phyloP scores from a whole-genome alignment of 2,329 filamentous ascomycete genomes.

The Colletotrichum plurivorum region DNA sequence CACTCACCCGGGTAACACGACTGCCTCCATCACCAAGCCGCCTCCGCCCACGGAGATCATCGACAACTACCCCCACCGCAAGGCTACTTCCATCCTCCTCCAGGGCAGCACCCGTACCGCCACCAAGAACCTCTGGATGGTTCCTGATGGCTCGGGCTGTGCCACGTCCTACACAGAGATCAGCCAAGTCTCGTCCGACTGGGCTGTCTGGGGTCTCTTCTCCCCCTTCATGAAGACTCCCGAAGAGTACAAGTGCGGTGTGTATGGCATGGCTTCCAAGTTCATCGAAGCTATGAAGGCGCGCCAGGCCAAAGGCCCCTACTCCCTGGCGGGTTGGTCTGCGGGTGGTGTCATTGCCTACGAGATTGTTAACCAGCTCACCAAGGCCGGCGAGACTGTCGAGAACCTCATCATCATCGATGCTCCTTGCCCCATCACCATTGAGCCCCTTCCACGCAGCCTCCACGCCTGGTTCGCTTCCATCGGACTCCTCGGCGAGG shows the following conservation, averaged over 20 bases:
- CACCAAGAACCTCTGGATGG: slow-evolving; percentile 65
- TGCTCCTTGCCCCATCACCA: slow-evolving; percentile 75
- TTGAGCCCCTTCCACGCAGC: slow-evolving; percentile 75
- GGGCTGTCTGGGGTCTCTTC: slow-evolving; percentile 69
- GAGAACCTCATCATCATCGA: slow-evolving; percentile 76
- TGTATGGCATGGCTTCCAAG: slow-evolving; percentile 68
- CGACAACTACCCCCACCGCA: slow-evolving; percentile 65
- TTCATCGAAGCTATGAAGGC: slow-evolving; percentile 73
- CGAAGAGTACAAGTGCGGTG: slow-evolving; percentile 68
- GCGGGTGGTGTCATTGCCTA: slow-evolving; percentile 82
- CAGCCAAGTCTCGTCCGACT: slow-evolving; percentile 62
- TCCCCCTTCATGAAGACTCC: slow-evolving; percentile 76
- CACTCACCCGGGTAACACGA: slow-evolving; percentile 53
- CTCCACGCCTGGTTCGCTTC: slow-evolving; percentile 81
- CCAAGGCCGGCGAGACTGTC: slow-evolving; percentile 69
- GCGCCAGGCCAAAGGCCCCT: slow-evolving; percentile 78
- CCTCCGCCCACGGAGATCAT: slow-evolving; percentile 53
- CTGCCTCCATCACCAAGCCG: slow-evolving; percentile 63
- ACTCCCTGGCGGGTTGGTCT: slow-evolving; percentile 81
- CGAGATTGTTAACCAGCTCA: slow-evolving; percentile 74
- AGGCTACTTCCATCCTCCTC: slow-evolving; percentile 61
- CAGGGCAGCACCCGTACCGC: slow-evolving; percentile 63
- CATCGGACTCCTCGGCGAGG: slow-evolving; percentile 78
- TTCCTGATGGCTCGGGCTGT: slow-evolving; percentile 70
- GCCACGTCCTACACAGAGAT: slow-evolving; percentile 79